Conservation (phyloP, 2,329 filamentous ascomycete species). For the Coniella lustricola region DNA sequence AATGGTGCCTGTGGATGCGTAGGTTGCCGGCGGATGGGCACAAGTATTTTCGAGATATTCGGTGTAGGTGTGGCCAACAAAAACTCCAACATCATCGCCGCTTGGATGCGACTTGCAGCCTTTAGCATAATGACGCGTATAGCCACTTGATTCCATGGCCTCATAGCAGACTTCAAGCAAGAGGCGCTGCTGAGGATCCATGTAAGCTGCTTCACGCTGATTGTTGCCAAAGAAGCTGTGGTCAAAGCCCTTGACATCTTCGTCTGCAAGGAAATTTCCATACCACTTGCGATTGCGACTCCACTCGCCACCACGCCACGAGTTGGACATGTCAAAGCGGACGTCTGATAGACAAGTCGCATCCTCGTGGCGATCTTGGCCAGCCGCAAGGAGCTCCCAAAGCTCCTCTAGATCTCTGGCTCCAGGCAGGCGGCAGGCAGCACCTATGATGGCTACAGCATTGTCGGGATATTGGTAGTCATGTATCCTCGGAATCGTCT, state of each 20-base stretch:
- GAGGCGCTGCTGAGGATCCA: conserved; percentile 1
- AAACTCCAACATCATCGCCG: conserved; percentile 17
- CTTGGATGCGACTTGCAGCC: conserved; percentile 19
- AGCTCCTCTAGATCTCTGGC: neutral
- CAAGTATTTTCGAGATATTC: conserved; percentile 19
- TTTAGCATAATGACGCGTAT: neutral
- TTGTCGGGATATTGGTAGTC: neutral
- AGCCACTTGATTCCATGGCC: conserved; percentile 17
- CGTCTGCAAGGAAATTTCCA: neutral
- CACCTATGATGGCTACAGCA: neutral
- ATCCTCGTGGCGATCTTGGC: too few species aligned
- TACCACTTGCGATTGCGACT: too few species aligned
- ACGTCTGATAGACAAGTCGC: too few species aligned
- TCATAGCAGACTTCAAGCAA: conserved; percentile 1
- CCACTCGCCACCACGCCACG: too few species aligned
- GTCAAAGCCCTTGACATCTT: neutral
- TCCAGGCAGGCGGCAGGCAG: neutral
- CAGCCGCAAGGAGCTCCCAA: neutral
- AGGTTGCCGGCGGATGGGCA: conserved; percentile 23
- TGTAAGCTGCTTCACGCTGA: neutral
- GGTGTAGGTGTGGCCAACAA: conserved; percentile 15
- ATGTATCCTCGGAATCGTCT: too few species aligned
- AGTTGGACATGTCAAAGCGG: too few species aligned
- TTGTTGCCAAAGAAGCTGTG: conserved; percentile 1
- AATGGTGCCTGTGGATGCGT: conserved; percentile 23